These are phyloP conservation scores for Podaxis sp. DNA, from an alignment of 768 basidiomycete species.

Conservation along the genomic window DNA sequence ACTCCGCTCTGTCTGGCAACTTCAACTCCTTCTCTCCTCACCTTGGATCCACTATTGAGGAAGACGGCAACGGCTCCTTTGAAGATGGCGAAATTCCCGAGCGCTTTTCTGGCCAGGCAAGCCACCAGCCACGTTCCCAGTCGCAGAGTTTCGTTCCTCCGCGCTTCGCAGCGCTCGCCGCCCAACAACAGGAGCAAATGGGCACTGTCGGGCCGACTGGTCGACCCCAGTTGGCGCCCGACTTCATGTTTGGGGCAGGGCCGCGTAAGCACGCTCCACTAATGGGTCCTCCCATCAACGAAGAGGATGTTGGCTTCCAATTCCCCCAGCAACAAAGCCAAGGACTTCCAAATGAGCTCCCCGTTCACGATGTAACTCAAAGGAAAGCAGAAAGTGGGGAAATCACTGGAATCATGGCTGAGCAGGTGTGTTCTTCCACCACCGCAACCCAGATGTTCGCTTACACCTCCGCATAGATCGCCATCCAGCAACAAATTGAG, in stretches of 20 bases:
- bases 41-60: conserved; percentile 83
- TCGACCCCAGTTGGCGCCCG: conserved; percentile 87
- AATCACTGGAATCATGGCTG: conserved; percentile 89
- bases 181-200: conserved; percentile 68
- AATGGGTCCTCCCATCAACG: conserved; percentile 73
- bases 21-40: conserved; percentile 77
- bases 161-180: conserved; percentile 80
- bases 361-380: conserved; percentile 38
- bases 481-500: conserved; percentile 88
- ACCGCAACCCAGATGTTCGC: background rate
- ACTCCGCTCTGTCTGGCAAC: conserved; percentile 53
- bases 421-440: conserved; percentile 72
- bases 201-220: conserved; percentile 70
- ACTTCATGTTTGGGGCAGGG: conserved; percentile 82
- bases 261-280: conserved; percentile 49
- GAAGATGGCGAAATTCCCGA: conserved; percentile 85
- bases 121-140: conserved; percentile 71
- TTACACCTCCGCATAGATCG: conserved; percentile 54
- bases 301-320: conserved; percentile 81
- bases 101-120: conserved; percentile 46
- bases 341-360: conserved; percentile 24
- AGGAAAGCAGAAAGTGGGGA: conserved; percentile 71
- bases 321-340: conserved; percentile 69
- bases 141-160: conserved; percentile 88
- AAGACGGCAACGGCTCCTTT: conserved; percentile 65